Evolutionary conservation across 371 early-diverging fungal genomes (phyloP), one percentile per base, ranked within the genome.

Genomic region (Mortierella sp.): DNA sequence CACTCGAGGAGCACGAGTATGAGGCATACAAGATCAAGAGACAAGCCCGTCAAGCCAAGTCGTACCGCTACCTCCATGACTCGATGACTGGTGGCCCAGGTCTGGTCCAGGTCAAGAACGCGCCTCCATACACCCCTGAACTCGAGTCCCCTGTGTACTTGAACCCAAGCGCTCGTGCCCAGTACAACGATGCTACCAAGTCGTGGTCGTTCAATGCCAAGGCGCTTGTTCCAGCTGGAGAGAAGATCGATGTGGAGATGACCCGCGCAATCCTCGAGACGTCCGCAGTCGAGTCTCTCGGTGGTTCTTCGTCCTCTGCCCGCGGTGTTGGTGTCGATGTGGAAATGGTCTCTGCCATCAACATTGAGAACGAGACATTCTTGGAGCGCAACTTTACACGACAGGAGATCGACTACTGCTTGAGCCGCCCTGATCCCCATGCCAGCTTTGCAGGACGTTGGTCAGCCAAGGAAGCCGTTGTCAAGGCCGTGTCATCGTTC

Each of bases 381-480:
- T 68, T 98, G 53, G 91, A 92, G 71, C 93, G 97, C 80, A 98
- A 98, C 88, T 96, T 96, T 64, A 95, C 97, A 4, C 42, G 54
- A 9, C 79, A 82, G 16, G 97, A 97, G 81, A 88, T 90, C 53
- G 84, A 80, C 9, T 96, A 97, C 84, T 97, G 98, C 83, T 61
- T 74, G 56, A 54, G 81, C 49, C 85, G 87, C 1, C 92, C 95
- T 19, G 91, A 91, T 78, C 90, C 94, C 27, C 89, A 90, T 65
- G 84, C 96, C 0, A 93, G 94, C 82, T 95, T 93, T 76, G 93
- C 97, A 31, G 98, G 98, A 47, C 89, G 93, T 23, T 97, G 97
- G 97, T 94, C 95, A 9, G 98, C 98, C 60, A 97, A 97, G 87
- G 98, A 97, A 81, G 94, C 98, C 2, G 95, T 95, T 16, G 88